A percentile compares a stretch with the other conserved stretches of the same genome.
phyloP scores from a whole-genome alignment of 1,139 yeast species.

The Zygoascus sp. region DNA sequence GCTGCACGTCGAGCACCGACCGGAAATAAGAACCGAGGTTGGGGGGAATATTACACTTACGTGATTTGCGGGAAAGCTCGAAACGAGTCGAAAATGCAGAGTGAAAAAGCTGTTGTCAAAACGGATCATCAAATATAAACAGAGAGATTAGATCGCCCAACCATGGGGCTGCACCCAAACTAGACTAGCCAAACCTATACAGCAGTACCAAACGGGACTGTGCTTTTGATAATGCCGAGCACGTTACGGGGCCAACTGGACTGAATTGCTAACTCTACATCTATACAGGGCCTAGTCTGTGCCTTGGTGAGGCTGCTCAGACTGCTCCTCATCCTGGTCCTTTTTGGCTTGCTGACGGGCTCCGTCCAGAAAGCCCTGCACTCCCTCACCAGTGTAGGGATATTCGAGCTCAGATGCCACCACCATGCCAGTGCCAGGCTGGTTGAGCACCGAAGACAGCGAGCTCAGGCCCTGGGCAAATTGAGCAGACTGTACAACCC shows the following conservation, averaged over 20 bases:
- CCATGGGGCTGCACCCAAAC: too few relatives aligned
- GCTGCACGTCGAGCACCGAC: too few relatives aligned
- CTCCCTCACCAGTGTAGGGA: constrained; percentile 56
- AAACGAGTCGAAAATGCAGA: background rate
- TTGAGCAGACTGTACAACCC: constrained; percentile 51
- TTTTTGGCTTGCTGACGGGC: constrained; percentile 35
- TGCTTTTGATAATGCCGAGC: too few relatives aligned
- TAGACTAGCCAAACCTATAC: too few relatives aligned
- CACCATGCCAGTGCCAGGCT: constrained; percentile 51
- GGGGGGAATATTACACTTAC: background rate
- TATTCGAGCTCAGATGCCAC: constrained; percentile 50
- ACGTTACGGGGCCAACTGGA: too few relatives aligned
- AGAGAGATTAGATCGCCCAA: background rate
- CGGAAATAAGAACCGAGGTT: too few relatives aligned
- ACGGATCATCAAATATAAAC: background rate
- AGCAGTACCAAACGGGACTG: too few relatives aligned
- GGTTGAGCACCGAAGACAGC: constrained; percentile 41
- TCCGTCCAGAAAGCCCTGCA: constrained; percentile 50
- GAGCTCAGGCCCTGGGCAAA: constrained; percentile 47
- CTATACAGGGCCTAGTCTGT: background rate
- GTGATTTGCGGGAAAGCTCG: background rate
- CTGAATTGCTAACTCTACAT: too few relatives aligned
- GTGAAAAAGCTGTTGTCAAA: background rate
- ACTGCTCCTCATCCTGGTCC: background rate
- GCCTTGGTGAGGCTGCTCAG: background rate